These are phyloP conservation scores for Gynostemma pentaphyllum DNA, from an alignment of 306 rosid species.

Conservation along the genomic window DNA sequence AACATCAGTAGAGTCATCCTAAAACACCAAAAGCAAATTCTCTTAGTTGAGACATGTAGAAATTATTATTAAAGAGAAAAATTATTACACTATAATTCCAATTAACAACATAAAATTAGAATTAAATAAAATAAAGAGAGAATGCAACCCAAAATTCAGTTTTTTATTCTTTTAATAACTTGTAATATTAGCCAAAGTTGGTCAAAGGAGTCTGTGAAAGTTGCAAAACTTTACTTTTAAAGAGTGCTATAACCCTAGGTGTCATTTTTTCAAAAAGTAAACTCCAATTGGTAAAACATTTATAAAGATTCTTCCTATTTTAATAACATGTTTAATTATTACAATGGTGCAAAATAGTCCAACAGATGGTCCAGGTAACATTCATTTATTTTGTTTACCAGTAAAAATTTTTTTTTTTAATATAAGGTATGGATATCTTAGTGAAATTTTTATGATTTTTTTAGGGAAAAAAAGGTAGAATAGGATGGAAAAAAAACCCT, in stretches of 20 bases:
- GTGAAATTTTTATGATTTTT: too few species aligned
- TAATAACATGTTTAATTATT: conserved; percentile 3
- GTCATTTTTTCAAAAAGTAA: background rate
- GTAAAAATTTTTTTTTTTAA: background rate
- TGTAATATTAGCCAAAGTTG: background rate
- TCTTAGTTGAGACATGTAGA: too few species aligned
- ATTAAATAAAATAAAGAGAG: background rate
- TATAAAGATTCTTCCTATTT: conserved; percentile 1
- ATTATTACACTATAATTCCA: background rate
- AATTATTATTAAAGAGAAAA: too few species aligned
- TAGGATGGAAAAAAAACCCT: too few species aligned
- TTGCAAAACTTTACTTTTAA: conserved; percentile 5
- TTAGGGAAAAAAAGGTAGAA: too few species aligned
- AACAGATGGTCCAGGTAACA: background rate
- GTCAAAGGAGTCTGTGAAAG: conserved; percentile 9
- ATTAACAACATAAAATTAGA: background rate
- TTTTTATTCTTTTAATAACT: conserved; percentile 1
- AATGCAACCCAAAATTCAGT: background rate
- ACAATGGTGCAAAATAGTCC: background rate
- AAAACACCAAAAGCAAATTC: too few species aligned
- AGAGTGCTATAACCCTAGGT: conserved; percentile 3
- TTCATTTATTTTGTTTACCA: background rate
- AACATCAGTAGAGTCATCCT: too few species aligned
- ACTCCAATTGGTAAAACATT: background rate
- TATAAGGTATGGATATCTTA: too few species aligned